Conservation (phyloP, 2,329 filamentous ascomycete species). For the Xylaria sp. region DNA sequence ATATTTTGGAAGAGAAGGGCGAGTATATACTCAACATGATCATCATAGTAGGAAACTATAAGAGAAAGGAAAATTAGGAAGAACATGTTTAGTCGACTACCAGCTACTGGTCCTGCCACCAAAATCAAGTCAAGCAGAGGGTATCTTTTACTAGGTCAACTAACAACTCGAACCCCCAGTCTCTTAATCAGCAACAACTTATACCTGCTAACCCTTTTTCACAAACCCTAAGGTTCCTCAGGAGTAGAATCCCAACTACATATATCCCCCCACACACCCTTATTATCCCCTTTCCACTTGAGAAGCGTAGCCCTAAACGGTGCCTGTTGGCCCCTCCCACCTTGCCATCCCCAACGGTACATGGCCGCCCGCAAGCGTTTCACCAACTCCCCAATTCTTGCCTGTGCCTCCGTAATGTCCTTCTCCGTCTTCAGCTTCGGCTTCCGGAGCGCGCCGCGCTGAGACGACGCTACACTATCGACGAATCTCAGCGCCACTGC, state of each 20-base stretch:
- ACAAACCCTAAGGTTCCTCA: neutral
- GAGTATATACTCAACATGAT: too few species aligned
- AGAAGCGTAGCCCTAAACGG: conserved; percentile 14
- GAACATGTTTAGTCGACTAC: too few species aligned
- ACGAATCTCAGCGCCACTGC: conserved; percentile 21
- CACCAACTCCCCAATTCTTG: conserved; percentile 8
- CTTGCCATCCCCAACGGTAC: conserved; percentile 20
- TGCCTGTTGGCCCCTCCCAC: neutral
- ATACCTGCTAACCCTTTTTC: neutral
- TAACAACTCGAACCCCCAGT: too few species aligned
- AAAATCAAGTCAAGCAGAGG: too few species aligned
- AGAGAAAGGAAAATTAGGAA: too few species aligned
- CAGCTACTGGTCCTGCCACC: too few species aligned
- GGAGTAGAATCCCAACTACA: conserved; percentile 29
- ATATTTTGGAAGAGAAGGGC: too few species aligned
- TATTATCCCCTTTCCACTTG: conserved; percentile 26
- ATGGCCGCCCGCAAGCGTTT: conserved; percentile 18
- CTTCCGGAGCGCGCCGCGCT: neutral
- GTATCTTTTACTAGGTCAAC: too few species aligned
- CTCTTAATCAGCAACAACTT: too few species aligned
- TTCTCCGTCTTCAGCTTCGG: conserved; percentile 5
- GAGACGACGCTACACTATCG: neutral
- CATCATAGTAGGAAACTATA: too few species aligned
- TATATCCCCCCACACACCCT: conserved; percentile 24
- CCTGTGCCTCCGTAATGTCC: neutral